Conservation (phyloP, 345 rosid species). For the Eucalyptus melliodora region DNA sequence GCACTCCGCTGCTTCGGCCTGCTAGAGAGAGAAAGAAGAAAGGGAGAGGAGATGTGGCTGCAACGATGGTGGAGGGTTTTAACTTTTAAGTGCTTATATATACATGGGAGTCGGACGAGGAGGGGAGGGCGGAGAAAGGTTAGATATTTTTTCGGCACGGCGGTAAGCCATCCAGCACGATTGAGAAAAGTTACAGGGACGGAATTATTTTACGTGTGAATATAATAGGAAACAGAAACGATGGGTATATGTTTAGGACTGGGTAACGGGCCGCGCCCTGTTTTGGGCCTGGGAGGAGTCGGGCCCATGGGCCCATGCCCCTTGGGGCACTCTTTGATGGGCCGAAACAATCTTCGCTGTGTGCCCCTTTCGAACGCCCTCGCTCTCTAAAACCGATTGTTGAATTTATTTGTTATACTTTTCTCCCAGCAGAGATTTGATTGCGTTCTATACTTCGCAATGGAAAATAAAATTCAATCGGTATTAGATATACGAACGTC, state of each 20-base stretch:
- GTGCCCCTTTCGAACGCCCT: not conserved
- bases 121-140: not conserved
- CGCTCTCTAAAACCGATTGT: not conserved
- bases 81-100: not conserved
- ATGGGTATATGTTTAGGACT: not conserved
- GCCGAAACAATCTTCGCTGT: not conserved
- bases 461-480: too few species aligned
- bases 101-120: not conserved
- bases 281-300: not conserved
- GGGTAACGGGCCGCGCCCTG: not conserved
- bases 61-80: not conserved
- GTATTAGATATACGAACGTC: too few species aligned
- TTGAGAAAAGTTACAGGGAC: not conserved
- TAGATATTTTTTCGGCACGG: not conserved
- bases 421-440: not conserved
- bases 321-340: not conserved
- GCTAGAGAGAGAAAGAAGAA: not conserved
- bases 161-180: not conserved
- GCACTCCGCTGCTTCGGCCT: not conserved
- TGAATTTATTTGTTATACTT: not conserved
- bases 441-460: not conserved
- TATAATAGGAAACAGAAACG: not conserved
- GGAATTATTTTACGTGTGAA: too few species aligned
- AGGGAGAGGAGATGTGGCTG: not conserved
- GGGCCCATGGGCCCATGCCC: not conserved